phyloP scores from a whole-genome alignment of 1,139 yeast species.

The Hyphopichia khmerensis region DNA sequence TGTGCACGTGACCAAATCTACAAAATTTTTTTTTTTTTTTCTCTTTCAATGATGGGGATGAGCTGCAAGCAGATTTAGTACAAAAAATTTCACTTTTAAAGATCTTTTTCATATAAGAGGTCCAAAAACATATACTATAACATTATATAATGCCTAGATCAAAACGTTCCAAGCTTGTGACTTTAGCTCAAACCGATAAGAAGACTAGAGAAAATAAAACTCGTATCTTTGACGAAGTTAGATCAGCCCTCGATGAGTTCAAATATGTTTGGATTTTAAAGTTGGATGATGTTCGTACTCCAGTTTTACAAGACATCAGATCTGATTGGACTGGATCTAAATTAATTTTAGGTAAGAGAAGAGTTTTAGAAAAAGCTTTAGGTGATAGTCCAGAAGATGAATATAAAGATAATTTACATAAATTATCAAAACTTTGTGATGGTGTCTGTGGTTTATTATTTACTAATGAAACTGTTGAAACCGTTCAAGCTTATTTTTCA shows the following conservation, averaged over 20 bases:
- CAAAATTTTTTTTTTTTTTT: constrained; percentile 1
- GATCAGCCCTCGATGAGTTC: constrained; percentile 74
- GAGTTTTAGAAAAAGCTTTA: constrained; percentile 87
- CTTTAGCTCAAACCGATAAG: constrained; percentile 95
- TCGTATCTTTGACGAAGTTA: constrained; percentile 85
- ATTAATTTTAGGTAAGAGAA: constrained; percentile 85
- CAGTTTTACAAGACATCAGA: constrained; percentile 90
- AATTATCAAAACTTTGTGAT: constrained; percentile 54
- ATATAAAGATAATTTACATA: constrained; percentile 77
- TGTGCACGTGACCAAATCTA: not conserved
- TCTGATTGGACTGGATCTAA: constrained; percentile 90
- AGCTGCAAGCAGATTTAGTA: constrained; percentile 8
- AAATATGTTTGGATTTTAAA: constrained; percentile 82
- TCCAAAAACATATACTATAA: constrained; percentile 1
- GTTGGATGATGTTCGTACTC: constrained; percentile 92
- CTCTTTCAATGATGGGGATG: constrained; percentile 6
- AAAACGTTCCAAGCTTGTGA: constrained; percentile 87
- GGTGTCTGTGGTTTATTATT: constrained; percentile 88
- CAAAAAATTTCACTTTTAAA: not conserved
- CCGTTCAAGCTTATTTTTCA: constrained; percentile 80
- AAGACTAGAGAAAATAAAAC: constrained; percentile 93
- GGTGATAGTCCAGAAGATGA: constrained; percentile 89
- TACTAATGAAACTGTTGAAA: constrained; percentile 82
- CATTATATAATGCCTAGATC: constrained; percentile 79
- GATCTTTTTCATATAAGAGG: constrained; percentile 1